Percentiles rank a stretch among this genome's conserved stretches.
Evolutionary conservation across 1,139 yeast genomes (phyloP).

Genomic region (Suhomyces atakaporum): DNA sequence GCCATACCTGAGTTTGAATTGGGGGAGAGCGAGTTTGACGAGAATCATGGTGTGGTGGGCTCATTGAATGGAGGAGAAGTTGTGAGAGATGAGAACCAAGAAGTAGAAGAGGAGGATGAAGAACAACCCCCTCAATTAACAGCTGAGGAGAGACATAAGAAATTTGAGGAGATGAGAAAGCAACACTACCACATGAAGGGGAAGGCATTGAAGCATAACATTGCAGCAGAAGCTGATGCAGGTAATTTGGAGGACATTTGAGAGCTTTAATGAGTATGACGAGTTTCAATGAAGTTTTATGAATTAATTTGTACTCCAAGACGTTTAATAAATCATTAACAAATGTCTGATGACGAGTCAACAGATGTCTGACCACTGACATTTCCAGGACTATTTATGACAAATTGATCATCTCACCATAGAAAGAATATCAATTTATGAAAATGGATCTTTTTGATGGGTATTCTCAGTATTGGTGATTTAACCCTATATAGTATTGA

Average conservation of each 20-base stretch:
- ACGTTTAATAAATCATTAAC: too few species aligned
- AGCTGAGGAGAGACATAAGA: conserved; percentile 63
- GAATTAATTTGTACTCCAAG: too few species aligned
- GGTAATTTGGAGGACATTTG: conserved; percentile 7
- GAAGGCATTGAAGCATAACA: conserved; percentile 45
- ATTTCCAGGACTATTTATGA: too few species aligned
- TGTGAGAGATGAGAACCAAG: conserved; percentile 31
- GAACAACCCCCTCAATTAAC: conserved; percentile 19
- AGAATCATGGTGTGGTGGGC: conserved; percentile 16
- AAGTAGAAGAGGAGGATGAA: conserved; percentile 36
- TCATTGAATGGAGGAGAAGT: conserved; percentile 46
- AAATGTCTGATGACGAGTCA: too few species aligned
- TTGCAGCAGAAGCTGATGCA: conserved; percentile 31
- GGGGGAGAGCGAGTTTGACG: conserved; percentile 44
- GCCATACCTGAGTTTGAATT: conserved; percentile 42
- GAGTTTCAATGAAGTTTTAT: too few species aligned
- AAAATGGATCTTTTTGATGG: too few species aligned
- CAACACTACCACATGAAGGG: conserved; percentile 76
- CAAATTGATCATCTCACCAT: too few species aligned
- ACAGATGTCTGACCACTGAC: too few species aligned
- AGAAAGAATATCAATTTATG: too few species aligned
- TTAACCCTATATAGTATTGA: too few species aligned
- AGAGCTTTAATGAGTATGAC: too few species aligned
- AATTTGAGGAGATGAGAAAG: conserved; percentile 76
- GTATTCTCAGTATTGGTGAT: too few species aligned